phyloP scores from a whole-genome alignment of 2,329 filamentous ascomycete species.

The Sporothrix inflata region DNA sequence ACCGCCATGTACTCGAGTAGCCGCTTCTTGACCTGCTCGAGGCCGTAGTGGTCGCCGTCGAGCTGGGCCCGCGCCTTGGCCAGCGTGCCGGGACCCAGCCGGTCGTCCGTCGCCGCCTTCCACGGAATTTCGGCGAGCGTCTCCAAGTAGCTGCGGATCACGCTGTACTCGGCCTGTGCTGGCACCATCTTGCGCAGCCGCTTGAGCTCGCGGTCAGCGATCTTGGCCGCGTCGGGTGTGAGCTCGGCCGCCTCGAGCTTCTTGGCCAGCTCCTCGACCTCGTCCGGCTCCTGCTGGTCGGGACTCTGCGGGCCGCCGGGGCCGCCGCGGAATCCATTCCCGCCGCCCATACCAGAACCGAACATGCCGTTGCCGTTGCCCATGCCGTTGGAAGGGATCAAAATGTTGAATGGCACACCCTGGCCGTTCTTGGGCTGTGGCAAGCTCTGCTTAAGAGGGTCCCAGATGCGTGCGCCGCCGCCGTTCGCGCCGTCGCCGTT shows the following conservation, averaged over 20 bases:
- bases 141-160: slow-evolving; percentile 90
- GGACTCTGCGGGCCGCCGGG: slow-evolving; percentile 31
- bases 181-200: slow-evolving; percentile 94
- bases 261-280: slow-evolving; percentile 89
- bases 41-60: slow-evolving; percentile 92
- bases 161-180: slow-evolving; percentile 92
- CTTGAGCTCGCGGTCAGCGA: slow-evolving; percentile 87
- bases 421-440: slow-evolving; percentile 22
- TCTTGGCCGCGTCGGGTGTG: slow-evolving; percentile 81
- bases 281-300: slow-evolving; percentile 72
- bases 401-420: slow-evolving; percentile 27
- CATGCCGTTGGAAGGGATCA: slow-evolving; percentile 34
- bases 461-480: slow-evolving; percentile 39
- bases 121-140: slow-evolving; percentile 93
- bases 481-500: slow-evolving; percentile 52
- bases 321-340: slow-evolving; percentile 32
- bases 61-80: slow-evolving; percentile 82
- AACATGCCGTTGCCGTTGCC: slow-evolving; percentile 41
- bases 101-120: slow-evolving; percentile 81
- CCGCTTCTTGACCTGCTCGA: slow-evolving; percentile 97
- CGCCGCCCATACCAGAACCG: slow-evolving; percentile 23
- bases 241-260: slow-evolving; percentile 81
- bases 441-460: slow-evolving; percentile 40
- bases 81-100: slow-evolving; percentile 79
- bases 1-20: slow-evolving; percentile 94